Evolutionary conservation across 495 filamentous ascomycete species (phyloP).

Genomic region (Penicillium tannophilum): DNA sequence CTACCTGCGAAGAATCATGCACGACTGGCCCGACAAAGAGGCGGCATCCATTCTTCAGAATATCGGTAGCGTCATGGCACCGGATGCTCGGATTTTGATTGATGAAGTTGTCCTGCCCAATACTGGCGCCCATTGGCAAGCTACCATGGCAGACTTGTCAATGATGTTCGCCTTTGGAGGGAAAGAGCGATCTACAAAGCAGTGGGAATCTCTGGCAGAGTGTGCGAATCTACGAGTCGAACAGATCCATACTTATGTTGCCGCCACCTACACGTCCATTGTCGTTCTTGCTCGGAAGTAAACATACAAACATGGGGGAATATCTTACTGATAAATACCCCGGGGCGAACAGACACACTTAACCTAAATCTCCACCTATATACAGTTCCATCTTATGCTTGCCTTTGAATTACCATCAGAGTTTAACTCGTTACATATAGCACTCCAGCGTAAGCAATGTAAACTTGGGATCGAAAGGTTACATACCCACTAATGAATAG

Average conservation of each 20-base stretch:
- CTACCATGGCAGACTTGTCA: conserved; percentile 35
- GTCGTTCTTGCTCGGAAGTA: conserved; percentile 27
- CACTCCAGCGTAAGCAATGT: too few species aligned
- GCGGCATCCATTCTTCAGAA: conserved; percentile 37
- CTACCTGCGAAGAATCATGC: conserved; percentile 44
- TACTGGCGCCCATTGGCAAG: conserved; percentile 30
- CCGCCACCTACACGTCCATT: conserved; percentile 24
- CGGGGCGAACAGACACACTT: not conserved
- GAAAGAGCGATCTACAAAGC: conserved; percentile 35
- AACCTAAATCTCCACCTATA: not conserved
- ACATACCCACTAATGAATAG: too few species aligned
- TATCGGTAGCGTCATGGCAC: conserved; percentile 32
- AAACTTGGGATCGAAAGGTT: too few species aligned
- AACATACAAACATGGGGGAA: not conserved
- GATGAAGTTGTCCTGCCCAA: conserved; percentile 44
- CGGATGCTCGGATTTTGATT: conserved; percentile 42
- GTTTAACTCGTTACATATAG: not conserved
- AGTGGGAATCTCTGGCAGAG: conserved; percentile 44
- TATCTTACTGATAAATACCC: not conserved
- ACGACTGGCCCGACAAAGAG: conserved; percentile 40
- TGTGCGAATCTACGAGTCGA: conserved; percentile 44
- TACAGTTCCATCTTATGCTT: not conserved
- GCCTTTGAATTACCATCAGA: not conserved
- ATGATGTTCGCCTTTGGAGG: conserved; percentile 41
- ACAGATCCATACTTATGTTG: conserved; percentile 41